Conservation (phyloP, 371 early-diverging fungal genomes). For the Mucor lusitanicus region DNA sequence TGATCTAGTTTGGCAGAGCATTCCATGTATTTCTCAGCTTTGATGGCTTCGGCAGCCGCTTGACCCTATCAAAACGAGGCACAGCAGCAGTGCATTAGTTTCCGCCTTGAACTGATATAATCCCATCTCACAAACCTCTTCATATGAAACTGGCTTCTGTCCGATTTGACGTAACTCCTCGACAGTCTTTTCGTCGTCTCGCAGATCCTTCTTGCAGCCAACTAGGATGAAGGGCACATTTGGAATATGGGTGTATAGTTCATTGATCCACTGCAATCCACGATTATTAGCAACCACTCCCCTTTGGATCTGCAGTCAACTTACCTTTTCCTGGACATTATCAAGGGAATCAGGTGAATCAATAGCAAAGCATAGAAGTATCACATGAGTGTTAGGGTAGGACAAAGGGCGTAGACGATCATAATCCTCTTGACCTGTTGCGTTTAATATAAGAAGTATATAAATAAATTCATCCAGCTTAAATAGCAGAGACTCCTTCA, state of each 20-base stretch:
- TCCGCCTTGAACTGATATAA: not conserved
- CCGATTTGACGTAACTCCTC: slow-evolving; percentile 23
- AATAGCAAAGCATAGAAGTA: slow-evolving; percentile 57
- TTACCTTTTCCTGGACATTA: slow-evolving; percentile 51
- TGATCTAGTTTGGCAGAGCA: slow-evolving; percentile 33
- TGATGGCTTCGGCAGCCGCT: slow-evolving; percentile 14
- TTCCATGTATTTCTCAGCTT: slow-evolving; percentile 27
- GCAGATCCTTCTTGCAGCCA: slow-evolving; percentile 53
- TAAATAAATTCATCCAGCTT: slow-evolving; percentile 29
- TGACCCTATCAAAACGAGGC: slow-evolving; percentile 11
- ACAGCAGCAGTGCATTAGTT: not conserved
- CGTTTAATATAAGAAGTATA: not conserved
- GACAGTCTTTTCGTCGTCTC: slow-evolving; percentile 37
- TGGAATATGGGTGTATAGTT: slow-evolving; percentile 44
- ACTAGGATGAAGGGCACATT: slow-evolving; percentile 48
- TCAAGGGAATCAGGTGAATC: slow-evolving; percentile 62
- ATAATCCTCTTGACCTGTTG: slow-evolving; percentile 31
- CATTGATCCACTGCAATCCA: slow-evolving; percentile 50
- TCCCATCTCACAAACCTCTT: slow-evolving; percentile 19
- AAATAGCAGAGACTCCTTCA: not conserved
- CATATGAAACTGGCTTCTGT: slow-evolving; percentile 25
- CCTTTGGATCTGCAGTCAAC: not conserved
- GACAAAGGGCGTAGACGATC: slow-evolving; percentile 57
- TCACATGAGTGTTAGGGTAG: slow-evolving; percentile 52
- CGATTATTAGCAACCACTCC: not conserved